Conservation (phyloP, 129 eudicot species). For the Heracleum sosnowskyi region DNA sequence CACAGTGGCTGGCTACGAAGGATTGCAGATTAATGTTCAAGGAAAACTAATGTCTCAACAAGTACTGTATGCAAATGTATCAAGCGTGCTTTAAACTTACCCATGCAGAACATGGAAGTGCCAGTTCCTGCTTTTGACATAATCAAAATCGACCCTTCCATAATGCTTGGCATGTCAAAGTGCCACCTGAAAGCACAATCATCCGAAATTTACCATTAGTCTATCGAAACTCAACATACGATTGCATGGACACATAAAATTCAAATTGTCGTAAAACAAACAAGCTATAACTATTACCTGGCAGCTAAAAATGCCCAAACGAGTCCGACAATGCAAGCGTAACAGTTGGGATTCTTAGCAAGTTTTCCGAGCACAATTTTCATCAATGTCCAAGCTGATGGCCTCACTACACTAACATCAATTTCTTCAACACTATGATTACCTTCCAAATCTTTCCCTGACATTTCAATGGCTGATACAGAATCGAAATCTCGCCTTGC, state of each 20-base stretch:
- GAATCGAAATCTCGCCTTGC: constrained; percentile 9
- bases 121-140: constrained; percentile 65
- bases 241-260: background rate
- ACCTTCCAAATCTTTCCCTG: constrained; percentile 23
- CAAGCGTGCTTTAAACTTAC: constrained; percentile 16
- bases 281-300: constrained; percentile 15
- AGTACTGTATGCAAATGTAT: background rate
- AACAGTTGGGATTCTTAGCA: constrained; percentile 39
- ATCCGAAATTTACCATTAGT: background rate
- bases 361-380: constrained; percentile 30
- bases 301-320: constrained; percentile 35
- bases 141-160: constrained; percentile 44
- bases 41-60: background rate
- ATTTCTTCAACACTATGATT: background rate
- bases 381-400: constrained; percentile 21
- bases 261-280: background rate
- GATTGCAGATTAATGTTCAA: background rate
- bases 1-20: too few relatives aligned
- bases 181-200: constrained; percentile 33
- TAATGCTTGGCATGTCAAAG: constrained; percentile 40
- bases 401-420: background rate
- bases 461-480: background rate
- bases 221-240: background rate
- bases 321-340: constrained; percentile 37
- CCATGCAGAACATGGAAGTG: constrained; percentile 56